These are phyloP conservation scores for Corymbia calophylla DNA, from an alignment of 441 rosid genomes.

Conservation along the genomic window DNA sequence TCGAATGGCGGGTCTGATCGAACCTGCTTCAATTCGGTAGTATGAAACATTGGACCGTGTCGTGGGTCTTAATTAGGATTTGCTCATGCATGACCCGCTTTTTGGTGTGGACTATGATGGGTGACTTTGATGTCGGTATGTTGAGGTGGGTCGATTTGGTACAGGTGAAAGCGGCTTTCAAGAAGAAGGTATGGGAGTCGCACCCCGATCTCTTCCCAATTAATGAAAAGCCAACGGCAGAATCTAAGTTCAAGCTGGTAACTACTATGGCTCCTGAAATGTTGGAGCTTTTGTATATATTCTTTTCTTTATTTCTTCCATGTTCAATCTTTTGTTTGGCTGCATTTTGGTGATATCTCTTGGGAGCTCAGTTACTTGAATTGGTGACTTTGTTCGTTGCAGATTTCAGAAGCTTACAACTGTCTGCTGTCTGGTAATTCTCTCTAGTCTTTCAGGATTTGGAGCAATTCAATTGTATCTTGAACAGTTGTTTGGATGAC, in stretches of 20 bases:
- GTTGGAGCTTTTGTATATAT: background rate
- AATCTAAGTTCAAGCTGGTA: constrained; percentile 72
- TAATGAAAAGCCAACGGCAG: constrained; percentile 51
- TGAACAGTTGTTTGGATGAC: background rate
- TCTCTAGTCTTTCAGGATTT: background rate
- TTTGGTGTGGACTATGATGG: background rate
- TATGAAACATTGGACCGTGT: background rate
- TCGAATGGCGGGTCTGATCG: background rate
- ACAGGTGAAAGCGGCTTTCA: constrained; percentile 77
- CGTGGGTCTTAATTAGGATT: background rate
- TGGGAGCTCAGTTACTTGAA: background rate
- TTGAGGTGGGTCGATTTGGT: background rate
- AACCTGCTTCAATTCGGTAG: background rate
- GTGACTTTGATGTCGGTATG: background rate
- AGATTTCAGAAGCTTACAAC: constrained; percentile 73
- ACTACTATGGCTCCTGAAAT: background rate
- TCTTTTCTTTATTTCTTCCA: background rate
- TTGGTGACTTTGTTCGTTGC: constrained; percentile 14
- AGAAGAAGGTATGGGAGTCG: constrained; percentile 81
- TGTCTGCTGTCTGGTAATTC: constrained; percentile 56
- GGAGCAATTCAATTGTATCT: background rate
- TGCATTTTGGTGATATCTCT: background rate
- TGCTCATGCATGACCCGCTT: background rate
- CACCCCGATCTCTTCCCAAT: constrained; percentile 79
- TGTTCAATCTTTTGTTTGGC: background rate